These are phyloP conservation scores for Allium fistulosum DNA, from an alignment of 106 monocot species.

Conservation along the genomic window DNA sequence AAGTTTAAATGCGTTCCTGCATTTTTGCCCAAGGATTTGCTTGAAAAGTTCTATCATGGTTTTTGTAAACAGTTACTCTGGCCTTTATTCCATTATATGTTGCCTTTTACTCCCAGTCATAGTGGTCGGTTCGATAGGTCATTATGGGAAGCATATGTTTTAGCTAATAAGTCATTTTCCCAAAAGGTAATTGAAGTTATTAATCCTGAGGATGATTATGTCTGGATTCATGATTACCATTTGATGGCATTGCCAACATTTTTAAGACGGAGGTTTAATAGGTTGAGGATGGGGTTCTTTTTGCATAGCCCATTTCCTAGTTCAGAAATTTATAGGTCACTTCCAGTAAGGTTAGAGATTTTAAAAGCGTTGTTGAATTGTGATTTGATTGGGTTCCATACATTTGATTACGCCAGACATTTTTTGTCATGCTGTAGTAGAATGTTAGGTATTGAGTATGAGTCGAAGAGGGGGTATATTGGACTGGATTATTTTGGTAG, in stretches of 20 bases:
- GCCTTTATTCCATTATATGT: conserved; percentile 75
- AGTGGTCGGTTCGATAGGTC: conserved; percentile 50
- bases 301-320: conserved; percentile 65
- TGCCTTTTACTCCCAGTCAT: conserved; percentile 26
- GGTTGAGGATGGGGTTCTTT: conserved; percentile 62
- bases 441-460: conserved; percentile 55
- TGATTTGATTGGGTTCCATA: conserved; percentile 70
- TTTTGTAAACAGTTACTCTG: conserved; percentile 70
- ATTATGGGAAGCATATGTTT: conserved; percentile 54
- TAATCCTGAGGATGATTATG: conserved; percentile 65
- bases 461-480: conserved; percentile 62
- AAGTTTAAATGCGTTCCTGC: conserved; percentile 58
- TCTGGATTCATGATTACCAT: conserved; percentile 79
- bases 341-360: conserved; percentile 63
- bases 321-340: conserved; percentile 57
- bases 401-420: conserved; percentile 71
- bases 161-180: conserved; percentile 51
- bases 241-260: conserved; percentile 69
- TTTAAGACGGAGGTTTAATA: conserved; percentile 46
- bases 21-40: conserved; percentile 38
- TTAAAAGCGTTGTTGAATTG: conserved; percentile 53
- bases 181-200: conserved; percentile 66
- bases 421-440: conserved; percentile 60
- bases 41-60: conserved; percentile 52
- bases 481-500: conserved; percentile 75